Percentiles rank a stretch among this genome's conserved stretches.
Evolutionary conservation across 148 eudicot species (phyloP).

Genomic region (Persicaria tinctoria): DNA sequence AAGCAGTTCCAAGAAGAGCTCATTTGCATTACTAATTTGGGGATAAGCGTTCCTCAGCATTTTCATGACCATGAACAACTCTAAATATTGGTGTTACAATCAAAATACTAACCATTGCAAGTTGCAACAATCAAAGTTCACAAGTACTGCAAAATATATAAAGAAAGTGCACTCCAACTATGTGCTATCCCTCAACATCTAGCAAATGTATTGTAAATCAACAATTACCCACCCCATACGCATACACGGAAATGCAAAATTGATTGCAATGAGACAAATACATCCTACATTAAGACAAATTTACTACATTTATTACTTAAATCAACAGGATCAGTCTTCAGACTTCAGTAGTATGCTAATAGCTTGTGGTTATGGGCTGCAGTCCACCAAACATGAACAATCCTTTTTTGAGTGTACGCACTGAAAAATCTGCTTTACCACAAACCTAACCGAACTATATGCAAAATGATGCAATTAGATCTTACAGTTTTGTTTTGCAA

Average conservation of each 20-base stretch:
- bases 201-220: not conserved
- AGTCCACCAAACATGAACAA: too few species aligned
- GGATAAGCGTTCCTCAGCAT: not conserved
- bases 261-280: not conserved
- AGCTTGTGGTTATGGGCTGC: too few species aligned
- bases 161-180: not conserved
- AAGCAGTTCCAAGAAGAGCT: not conserved
- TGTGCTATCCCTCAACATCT: not conserved
- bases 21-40: constrained; percentile 1
- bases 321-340: too few species aligned
- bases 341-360: too few species aligned
- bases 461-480: not conserved
- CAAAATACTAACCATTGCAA: not conserved
- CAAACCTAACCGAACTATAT: not conserved
- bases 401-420: not conserved
- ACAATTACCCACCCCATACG: not conserved
- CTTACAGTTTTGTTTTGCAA: not conserved
- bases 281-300: too few species aligned
- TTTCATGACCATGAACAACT: not conserved
- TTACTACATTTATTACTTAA: too few species aligned
- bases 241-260: not conserved
- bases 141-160: not conserved
- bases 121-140: not conserved
- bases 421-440: not conserved
- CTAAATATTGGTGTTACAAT: not conserved